Evolutionary conservation across 2,329 filamentous ascomycete genomes (phyloP).

Genomic region (Fusarium armeniacum): DNA sequence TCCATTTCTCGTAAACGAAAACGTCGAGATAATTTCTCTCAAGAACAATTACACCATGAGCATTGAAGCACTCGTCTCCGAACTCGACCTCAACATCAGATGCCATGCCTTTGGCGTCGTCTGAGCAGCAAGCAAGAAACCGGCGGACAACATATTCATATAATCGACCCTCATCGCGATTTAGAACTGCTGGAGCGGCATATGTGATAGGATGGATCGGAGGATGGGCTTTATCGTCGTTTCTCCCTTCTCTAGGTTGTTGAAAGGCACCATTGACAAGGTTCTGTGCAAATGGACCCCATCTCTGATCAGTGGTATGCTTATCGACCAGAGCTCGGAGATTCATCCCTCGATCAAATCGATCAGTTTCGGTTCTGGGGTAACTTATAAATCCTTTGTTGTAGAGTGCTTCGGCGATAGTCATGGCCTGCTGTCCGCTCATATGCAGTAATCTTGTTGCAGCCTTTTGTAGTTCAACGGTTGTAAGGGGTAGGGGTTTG

Average conservation of each 20-base stretch:
- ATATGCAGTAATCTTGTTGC: conserved; percentile 91
- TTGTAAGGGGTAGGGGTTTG: conserved; percentile 93
- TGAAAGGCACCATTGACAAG: conserved; percentile 83
- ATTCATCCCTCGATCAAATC: conserved; percentile 92
- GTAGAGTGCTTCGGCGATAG: conserved; percentile 86
- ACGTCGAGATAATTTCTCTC: conserved; percentile 95
- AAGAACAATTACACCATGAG: conserved; percentile 86
- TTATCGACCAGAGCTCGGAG: conserved; percentile 84
- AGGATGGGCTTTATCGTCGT: conserved; percentile 97
- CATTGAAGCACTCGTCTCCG: conserved; percentile 84
- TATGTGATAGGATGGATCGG: conserved; percentile 97
- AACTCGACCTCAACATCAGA: conserved; percentile 89
- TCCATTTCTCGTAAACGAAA: conserved; percentile 97
- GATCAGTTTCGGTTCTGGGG: conserved; percentile 95
- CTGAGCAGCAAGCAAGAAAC: conserved; percentile 95
- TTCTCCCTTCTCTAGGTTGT: conserved; percentile 83
- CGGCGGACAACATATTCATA: conserved; percentile 94
- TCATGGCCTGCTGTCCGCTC: conserved; percentile 92
- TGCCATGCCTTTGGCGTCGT: conserved; percentile 88
- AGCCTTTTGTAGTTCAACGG: conserved; percentile 96
- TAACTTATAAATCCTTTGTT: conserved; percentile 98
- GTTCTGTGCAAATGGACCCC: conserved; percentile 84
- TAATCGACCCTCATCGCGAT: conserved; percentile 78
- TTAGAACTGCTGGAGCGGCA: conserved; percentile 74
- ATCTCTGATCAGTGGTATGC: conserved; percentile 80